phyloP scores from a whole-genome alignment of 176 grass and related monocot species.

The Poa annua region DNA sequence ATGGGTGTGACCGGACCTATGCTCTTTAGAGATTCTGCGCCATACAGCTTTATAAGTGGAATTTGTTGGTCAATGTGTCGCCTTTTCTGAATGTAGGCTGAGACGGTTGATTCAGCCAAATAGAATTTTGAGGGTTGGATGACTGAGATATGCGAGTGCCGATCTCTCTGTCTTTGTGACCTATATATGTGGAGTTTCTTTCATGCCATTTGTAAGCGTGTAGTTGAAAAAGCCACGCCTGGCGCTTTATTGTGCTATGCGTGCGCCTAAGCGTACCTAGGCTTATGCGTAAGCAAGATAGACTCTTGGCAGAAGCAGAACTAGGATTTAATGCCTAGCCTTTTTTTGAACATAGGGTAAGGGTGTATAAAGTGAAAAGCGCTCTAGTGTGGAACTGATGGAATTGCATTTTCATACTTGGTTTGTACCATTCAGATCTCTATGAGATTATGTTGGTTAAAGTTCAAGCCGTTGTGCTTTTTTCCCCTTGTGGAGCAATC shows the following conservation, averaged over 20 bases:
- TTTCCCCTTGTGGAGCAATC: not conserved
- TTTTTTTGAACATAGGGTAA: no score
- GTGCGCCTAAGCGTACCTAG: no score
- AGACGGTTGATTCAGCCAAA: not conserved
- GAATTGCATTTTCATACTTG: not conserved
- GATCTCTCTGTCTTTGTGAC: not conserved
- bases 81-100: not conserved
- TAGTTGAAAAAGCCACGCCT: no score
- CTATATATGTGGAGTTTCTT: not conserved
- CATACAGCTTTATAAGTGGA: not conserved
- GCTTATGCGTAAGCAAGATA: no score
- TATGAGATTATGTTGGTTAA: slow-evolving; percentile 2
- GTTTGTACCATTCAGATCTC: slow-evolving; percentile 16
- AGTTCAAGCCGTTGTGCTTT: not conserved
- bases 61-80: not conserved
- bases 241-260: no score
- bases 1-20: slow-evolving; percentile 13
- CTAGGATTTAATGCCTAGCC: no score
- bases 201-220: not conserved
- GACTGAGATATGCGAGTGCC: slow-evolving; percentile 8
- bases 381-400: not conserved
- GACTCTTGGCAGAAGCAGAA: no score
- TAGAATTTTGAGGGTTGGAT: not conserved
- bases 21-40: not conserved
- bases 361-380: no score